Conservation (phyloP, 2,329 filamentous ascomycete species). For the Mariannaea elegans region DNA sequence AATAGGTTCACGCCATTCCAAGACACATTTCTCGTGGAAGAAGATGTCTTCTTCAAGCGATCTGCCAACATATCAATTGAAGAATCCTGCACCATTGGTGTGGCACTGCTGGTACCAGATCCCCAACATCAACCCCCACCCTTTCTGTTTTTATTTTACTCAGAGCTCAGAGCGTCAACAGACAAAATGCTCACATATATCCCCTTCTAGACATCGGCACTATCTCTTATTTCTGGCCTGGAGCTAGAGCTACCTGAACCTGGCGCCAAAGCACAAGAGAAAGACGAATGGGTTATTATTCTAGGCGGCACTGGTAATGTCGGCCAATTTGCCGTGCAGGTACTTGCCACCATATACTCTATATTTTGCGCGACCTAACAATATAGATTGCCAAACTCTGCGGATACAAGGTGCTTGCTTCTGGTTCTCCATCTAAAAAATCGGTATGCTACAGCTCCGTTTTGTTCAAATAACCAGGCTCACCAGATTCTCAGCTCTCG, state of each 20-base stretch:
- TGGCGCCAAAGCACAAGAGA: conserved; percentile 18
- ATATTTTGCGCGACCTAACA: neutral
- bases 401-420: conserved; percentile 49
- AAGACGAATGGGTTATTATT: conserved; percentile 49
- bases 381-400: conserved; percentile 44
- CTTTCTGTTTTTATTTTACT: too few species aligned
- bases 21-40: conserved; percentile 50
- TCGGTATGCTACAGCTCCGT: conserved; percentile 23
- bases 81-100: conserved; percentile 47
- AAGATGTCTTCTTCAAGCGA: conserved; percentile 45
- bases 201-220: conserved; percentile 42
- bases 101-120: conserved; percentile 43
- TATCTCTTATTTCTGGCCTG: conserved; percentile 44
- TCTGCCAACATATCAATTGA: conserved; percentile 38
- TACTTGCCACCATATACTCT: neutral
- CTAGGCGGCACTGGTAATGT: conserved; percentile 48
- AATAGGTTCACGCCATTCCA: conserved; percentile 48
- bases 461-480: neutral
- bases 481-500: conserved; percentile 31
- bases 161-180: too few species aligned
- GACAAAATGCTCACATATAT: neutral
- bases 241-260: conserved; percentile 36
- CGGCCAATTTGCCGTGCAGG: conserved; percentile 47
- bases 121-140: too few species aligned
- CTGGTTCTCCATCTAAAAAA: conserved; percentile 44